A percentile compares a stretch with the other conserved stretches of the same genome.
Evolutionary conservation across 768 basidiomycete genomes (phyloP).

Genomic region (Hygrocybe coccinea): DNA sequence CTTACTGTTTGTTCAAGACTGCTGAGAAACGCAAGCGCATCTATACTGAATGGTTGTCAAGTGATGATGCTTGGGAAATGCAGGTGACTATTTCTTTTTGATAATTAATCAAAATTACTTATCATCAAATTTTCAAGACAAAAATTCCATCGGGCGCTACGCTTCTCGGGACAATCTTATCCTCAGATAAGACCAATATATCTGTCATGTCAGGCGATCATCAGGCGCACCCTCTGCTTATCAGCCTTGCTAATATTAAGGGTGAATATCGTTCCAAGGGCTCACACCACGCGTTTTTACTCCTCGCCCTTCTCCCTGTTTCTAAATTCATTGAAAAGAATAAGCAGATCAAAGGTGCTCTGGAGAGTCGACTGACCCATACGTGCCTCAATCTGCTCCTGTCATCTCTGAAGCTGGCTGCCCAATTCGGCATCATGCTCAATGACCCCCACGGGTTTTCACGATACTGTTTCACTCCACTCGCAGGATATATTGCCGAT

Average conservation of each 20-base stretch:
- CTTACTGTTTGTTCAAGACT: too few relatives aligned
- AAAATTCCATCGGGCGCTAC: constrained; percentile 22
- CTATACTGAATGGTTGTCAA: constrained; percentile 21
- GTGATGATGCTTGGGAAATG: constrained; percentile 21
- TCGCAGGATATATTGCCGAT: constrained; percentile 31
- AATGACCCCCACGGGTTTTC: constrained; percentile 22
- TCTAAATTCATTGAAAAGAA: constrained; percentile 25
- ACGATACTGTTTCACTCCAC: constrained; percentile 24
- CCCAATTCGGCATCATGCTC: constrained; percentile 25
- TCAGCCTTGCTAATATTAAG: too few relatives aligned
- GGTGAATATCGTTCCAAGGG: too few relatives aligned
- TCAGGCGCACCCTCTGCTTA: too few relatives aligned
- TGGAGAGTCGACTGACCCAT: constrained; percentile 27
- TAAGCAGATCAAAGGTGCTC: constrained; percentile 20
- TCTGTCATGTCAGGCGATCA: too few relatives aligned
- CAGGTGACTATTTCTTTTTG: constrained; percentile 18
- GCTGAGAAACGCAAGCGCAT: too few relatives aligned
- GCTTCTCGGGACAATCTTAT: constrained; percentile 26
- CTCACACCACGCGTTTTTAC: constrained; percentile 24
- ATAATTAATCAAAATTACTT: background rate
- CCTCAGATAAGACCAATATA: too few relatives aligned
- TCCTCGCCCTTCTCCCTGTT: constrained; percentile 30
- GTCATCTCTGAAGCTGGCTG: constrained; percentile 27
- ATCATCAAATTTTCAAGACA: constrained; percentile 8
- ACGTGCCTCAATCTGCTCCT: constrained; percentile 28